Base-by-base conservation (phyloP, 1,284 basidiomycete genomes). In the Pseudozyma thailandica region DNA sequence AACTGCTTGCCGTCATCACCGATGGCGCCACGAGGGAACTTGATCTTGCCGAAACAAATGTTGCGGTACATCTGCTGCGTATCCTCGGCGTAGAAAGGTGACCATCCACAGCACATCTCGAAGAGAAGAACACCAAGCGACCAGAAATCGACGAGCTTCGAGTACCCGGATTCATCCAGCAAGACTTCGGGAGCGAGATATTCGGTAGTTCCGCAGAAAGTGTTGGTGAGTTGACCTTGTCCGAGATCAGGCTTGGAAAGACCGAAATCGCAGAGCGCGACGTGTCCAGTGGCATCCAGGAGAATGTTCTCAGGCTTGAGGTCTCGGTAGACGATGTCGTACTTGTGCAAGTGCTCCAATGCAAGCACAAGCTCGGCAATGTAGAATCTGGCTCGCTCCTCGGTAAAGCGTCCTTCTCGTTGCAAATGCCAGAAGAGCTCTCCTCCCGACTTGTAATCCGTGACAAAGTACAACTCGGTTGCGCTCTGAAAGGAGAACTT, bases 51-150 rank as follows among this genome's bases (percentile, higher is more conserved):
- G 84, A 84, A 85, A 50, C 94, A 98, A 76, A 99, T 98, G 86
- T 95, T 92, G 87, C 94, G 94, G 87, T 99, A 99, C 96, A 99
- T 99, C 85, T 97, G 93, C 84, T 99, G 95, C 16, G 94, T 98
- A 83, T 98, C 96, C 80, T 98, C 96, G 15, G 95, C 95, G 82
- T 98, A 99, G 86, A 99, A 99, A 33, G 96, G 96, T 83, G 92
- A 94, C 96, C 96, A 98, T 16, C 96, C 96, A 79, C 96, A 98
- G 83, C 95, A 98, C 96, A 99, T 98, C 52, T 85, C 84, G 57
- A 85, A 85, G 5, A 85, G 73, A 21, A 85, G 66, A 45, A 82
- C 81, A 48, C 94, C 94, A 12, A 98, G 86, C 48, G 91, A 93
- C 96, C 96, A 99, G 83, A 98, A 98, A 83, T 99, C 96, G 74